Evolutionary conservation across 768 basidiomycete species (phyloP).

Genomic region (Gloeophyllum trabeum): DNA sequence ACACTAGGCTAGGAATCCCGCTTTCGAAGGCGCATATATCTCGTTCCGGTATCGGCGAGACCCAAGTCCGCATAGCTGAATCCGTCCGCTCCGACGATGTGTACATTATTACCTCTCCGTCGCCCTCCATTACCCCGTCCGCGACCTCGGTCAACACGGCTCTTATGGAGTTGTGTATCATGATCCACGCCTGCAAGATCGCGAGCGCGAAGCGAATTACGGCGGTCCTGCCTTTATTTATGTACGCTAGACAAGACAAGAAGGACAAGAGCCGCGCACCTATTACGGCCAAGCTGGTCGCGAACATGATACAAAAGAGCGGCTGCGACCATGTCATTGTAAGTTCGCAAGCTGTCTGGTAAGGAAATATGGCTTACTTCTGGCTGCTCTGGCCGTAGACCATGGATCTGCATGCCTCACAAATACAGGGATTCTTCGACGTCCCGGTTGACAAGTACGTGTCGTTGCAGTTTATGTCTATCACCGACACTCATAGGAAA

Average conservation of each 20-base stretch:
- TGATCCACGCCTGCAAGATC: constrained; percentile 99
- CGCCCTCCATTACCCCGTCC: constrained; percentile 80
- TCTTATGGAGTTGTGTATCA: constrained; percentile 97
- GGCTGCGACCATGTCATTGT: constrained; percentile 97
- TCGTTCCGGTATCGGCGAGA: constrained; percentile 85
- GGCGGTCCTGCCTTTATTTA: constrained; percentile 95
- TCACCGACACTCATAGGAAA: constrained; percentile 3
- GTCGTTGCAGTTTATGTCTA: constrained; percentile 5
- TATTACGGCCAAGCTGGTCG: constrained; percentile 95
- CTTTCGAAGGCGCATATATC: constrained; percentile 83
- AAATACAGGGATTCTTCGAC: constrained; percentile 99
- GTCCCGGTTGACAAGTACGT: constrained; percentile 99
- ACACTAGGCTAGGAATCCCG: constrained; percentile 72
- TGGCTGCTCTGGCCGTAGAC: constrained; percentile 43
- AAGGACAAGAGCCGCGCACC: constrained; percentile 99
- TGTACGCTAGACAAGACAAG: constrained; percentile 96
- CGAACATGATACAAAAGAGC: constrained; percentile 91
- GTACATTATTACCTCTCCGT: constrained; percentile 94
- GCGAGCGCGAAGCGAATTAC: constrained; percentile 98
- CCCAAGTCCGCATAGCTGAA: constrained; percentile 83
- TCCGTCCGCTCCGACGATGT: constrained; percentile 98
- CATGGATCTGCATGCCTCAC: constrained; percentile 97
- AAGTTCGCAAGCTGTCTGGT: constrained; percentile 23
- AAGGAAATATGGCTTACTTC: no score
- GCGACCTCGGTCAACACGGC: constrained; percentile 82